Percentiles rank a stretch among this genome's conserved stretches.
Evolutionary conservation across 179 eudicot genomes (phyloP).

Genomic region (Camellia oleifera): DNA sequence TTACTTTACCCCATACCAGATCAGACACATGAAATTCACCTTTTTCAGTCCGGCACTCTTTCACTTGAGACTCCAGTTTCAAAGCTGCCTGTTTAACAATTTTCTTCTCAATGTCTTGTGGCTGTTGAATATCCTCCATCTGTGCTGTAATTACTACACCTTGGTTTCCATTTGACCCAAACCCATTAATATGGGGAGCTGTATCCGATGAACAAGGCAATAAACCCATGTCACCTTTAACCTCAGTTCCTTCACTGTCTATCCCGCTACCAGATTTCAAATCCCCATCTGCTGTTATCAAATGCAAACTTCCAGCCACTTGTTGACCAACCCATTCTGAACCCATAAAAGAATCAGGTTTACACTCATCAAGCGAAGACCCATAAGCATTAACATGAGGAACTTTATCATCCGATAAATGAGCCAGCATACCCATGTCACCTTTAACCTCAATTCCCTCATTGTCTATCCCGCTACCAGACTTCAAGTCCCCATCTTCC

Average conservation of each 20-base stretch:
- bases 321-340: not conserved
- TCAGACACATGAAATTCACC: conserved; percentile 51
- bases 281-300: not conserved
- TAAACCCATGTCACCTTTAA: not conserved
- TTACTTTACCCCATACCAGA: conserved; percentile 94
- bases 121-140: not conserved
- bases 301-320: not conserved
- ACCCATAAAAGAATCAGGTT: not conserved
- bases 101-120: conserved; percentile 4
- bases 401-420: not conserved
- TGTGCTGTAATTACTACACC: conserved; percentile 4
- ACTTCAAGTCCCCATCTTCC: not conserved
- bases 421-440: not conserved
- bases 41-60: conserved; percentile 19
- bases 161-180: conserved; percentile 19
- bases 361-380: not conserved
- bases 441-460: conserved; percentile 10
- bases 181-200: not conserved
- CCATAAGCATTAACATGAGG: not conserved
- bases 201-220: not conserved
- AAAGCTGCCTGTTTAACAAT: conserved; percentile 21
- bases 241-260: not conserved
- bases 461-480: not conserved
- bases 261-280: not conserved
- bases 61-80: conserved; percentile 28